Conservation (phyloP, 345 rosid species). For the Mangifera indica region DNA sequence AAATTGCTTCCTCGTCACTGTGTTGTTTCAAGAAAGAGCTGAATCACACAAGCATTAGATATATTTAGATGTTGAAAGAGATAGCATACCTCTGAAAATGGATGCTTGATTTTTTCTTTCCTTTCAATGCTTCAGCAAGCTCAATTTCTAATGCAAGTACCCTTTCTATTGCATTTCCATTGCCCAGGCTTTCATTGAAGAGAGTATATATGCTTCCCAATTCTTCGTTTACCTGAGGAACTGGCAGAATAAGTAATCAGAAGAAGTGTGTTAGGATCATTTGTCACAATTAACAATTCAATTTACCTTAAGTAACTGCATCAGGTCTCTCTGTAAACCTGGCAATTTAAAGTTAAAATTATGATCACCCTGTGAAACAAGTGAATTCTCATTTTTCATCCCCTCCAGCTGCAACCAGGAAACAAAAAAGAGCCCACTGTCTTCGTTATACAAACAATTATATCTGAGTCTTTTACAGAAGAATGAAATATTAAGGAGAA, state of each 20-base stretch:
- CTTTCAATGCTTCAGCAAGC: conserved; percentile 81
- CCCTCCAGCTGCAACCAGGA: conserved; percentile 64
- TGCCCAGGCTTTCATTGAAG: conserved; percentile 49
- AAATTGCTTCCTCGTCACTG: conserved; percentile 73
- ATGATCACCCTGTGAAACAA: conserved; percentile 45
- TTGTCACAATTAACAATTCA: conserved; percentile 11
- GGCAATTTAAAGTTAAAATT: conserved; percentile 57
- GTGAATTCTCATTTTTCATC: conserved; percentile 91
- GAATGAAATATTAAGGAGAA: background rate
- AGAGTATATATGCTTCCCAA: conserved; percentile 68
- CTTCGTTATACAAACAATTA: background rate
- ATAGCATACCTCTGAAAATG: conserved; percentile 72
- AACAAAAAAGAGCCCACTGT: conserved; percentile 7
- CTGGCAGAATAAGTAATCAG: conserved; percentile 16
- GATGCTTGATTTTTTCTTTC: conserved; percentile 61
- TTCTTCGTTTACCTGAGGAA: conserved; percentile 80
- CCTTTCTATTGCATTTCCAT: conserved; percentile 76
- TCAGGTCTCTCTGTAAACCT: conserved; percentile 58
- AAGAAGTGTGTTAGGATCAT: conserved; percentile 6
- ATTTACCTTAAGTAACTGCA: conserved; percentile 68
- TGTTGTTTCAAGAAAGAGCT: conserved; percentile 91
- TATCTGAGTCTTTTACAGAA: background rate
- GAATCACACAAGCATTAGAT: conserved; percentile 29
- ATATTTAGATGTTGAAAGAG: background rate
- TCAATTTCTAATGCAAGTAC: conserved; percentile 93